phyloP scores from a whole-genome alignment of 2,329 filamentous ascomycete species.

The Colletotrichum sp. region DNA sequence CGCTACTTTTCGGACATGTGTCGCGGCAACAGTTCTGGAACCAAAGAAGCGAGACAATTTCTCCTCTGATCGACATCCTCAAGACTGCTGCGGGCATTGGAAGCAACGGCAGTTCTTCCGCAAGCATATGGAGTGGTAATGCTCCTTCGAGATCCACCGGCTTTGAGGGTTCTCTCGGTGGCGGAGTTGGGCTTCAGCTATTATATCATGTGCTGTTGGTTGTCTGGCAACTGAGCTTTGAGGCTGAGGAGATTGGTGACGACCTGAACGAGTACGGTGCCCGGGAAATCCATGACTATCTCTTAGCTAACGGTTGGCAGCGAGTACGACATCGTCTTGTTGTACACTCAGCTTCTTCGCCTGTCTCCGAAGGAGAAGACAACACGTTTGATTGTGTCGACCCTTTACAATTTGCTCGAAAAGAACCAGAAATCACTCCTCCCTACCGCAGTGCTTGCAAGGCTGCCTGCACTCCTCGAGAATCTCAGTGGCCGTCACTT shows the following conservation, averaged over 20 bases:
- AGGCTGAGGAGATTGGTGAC: constrained; percentile 73
- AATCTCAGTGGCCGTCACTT: constrained; percentile 68
- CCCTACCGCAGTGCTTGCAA: constrained; percentile 84
- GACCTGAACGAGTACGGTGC: constrained; percentile 81
- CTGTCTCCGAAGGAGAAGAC: constrained; percentile 98
- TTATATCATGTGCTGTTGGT: constrained; percentile 94
- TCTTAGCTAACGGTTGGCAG: constrained; percentile 46
- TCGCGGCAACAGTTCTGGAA: constrained; percentile 89
- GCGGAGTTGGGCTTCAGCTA: constrained; percentile 88
- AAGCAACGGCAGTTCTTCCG: constrained; percentile 67
- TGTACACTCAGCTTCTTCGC: constrained; percentile 91
- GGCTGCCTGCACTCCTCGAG: constrained; percentile 72
- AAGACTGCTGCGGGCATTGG: constrained; percentile 75
- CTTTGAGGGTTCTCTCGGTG: constrained; percentile 69
- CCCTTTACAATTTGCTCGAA: constrained; percentile 82
- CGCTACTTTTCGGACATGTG: constrained; percentile 76
- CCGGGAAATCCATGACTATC: background rate
- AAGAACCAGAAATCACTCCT: constrained; percentile 75
- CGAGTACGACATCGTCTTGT: constrained; percentile 88
- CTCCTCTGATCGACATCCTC: constrained; percentile 82
- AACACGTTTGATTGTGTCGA: constrained; percentile 87
- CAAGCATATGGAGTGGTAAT: constrained; percentile 66
- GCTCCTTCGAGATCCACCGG: constrained; percentile 61
- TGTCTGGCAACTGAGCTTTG: constrained; percentile 96
- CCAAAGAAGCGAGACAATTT: constrained; percentile 83